Base-by-base conservation (phyloP, 768 basidiomycete species). In the Strobilomyces dryophilus region DNA sequence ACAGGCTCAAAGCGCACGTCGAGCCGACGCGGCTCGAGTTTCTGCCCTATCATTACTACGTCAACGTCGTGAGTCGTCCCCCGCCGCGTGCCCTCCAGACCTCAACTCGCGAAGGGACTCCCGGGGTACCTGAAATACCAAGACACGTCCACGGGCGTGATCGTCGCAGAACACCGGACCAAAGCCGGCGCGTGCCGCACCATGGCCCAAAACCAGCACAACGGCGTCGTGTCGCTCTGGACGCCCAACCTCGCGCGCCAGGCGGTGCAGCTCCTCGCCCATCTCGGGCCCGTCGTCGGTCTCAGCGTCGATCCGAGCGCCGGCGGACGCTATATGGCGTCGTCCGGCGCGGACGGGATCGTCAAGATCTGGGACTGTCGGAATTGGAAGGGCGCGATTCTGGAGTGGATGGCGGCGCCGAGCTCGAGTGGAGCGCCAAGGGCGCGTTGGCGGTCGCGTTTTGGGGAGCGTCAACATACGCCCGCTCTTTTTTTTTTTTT, bases 311-410 rank as follows among this genome's bases (percentile, higher is more conserved):
- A 98, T 68, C 86, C 89, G 0, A 90, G 87, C 51, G 77, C 84
- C 8, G 87, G 87, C 2, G 95, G 95, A 1, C 68, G 92, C 31
- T 95, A 97, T 62, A 89, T 97, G 86, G 88, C 91, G 1, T 95
- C 92, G 0, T 78, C 87, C 2, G 95, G 95, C 0, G 76, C 84
- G 56, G 97, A 99, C 64, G 87, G 93, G 0, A 81, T 74, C 0
- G 88, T 99, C 47, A 98, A 98, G 63, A 78, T 98, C 1, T 99
- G 97, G 97, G 97, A 98, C 71, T 92, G 89, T 64, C 73, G 97
- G 52, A 97, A 93, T 73, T 98, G 94, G 94, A 92, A 89, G 58
- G 88, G 89, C 9, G 82, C 85, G 4, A 81, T 99, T 34, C 76
- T 92, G 53, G 80, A 86, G 69, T 89, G 94, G 92, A 73, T 69